Conservation (phyloP, 805 yeast species). For the Candida ipomoeae region DNA sequence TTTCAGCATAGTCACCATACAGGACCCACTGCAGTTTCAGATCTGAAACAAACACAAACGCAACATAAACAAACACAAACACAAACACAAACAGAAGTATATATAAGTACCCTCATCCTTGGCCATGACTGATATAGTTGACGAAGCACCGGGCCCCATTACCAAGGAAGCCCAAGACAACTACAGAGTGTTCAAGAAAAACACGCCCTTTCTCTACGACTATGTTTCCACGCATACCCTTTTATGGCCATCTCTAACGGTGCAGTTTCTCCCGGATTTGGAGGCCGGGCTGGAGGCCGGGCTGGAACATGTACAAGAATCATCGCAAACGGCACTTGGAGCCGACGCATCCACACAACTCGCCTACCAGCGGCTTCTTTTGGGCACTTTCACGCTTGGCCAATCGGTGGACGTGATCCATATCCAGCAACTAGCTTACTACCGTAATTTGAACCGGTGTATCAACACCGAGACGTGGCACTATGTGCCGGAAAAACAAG, state of each 20-base stretch:
- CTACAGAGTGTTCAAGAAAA: conserved; percentile 60
- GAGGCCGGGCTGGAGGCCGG: conserved; percentile 4
- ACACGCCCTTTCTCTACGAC: conserved; percentile 53
- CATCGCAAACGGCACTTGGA: background rate
- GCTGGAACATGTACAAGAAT: background rate
- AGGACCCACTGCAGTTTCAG: no score
- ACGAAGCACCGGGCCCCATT: conserved; percentile 14
- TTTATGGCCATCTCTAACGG: conserved; percentile 62
- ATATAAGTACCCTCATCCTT: background rate
- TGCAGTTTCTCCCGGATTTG: conserved; percentile 61
- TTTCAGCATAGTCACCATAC: no score
- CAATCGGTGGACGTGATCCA: conserved; percentile 21
- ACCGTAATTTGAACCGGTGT: conserved; percentile 29
- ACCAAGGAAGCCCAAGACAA: conserved; percentile 32
- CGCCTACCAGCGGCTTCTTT: conserved; percentile 15
- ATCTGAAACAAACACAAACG: no score
- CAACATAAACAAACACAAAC: background rate
- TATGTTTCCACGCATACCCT: conserved; percentile 48
- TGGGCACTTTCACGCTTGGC: conserved; percentile 20
- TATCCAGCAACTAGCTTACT: conserved; percentile 31
- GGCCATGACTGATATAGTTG: background rate
- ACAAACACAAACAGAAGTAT: background rate
- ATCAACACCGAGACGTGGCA: conserved; percentile 34
- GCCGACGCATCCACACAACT: conserved; percentile 6
- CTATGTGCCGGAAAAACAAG: conserved; percentile 36